A percentile compares a stretch with the other conserved stretches of the same genome.
Conservation (phyloP, 2,329 filamentous ascomycete species). For the Exophiala sp. region DNA sequence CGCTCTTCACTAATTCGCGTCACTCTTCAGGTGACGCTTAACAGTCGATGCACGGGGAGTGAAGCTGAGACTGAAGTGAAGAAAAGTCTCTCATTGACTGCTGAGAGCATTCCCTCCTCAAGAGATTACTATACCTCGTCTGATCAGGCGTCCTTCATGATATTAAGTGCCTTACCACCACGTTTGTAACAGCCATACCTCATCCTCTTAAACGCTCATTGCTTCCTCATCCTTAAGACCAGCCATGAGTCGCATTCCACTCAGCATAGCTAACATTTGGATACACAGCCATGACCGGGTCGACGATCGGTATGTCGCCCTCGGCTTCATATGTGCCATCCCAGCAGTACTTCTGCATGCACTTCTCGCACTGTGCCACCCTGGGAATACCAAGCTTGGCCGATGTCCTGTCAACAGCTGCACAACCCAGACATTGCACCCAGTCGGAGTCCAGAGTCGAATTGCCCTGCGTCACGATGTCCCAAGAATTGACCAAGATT, state of each 20-base stretch:
- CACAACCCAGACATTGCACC: constrained; percentile 27
- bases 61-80: too few relatives aligned
- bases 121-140: not conserved
- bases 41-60: too few relatives aligned
- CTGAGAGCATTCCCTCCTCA: too few relatives aligned
- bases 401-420: constrained; percentile 27
- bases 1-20: too few relatives aligned
- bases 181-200: not conserved
- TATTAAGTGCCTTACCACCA: not conserved
- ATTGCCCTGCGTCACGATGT: constrained; percentile 27
- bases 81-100: too few relatives aligned
- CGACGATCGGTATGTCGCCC: constrained; percentile 1
- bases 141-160: not conserved
- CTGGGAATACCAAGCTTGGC: constrained; percentile 21
- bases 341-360: constrained; percentile 28
- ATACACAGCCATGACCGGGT: constrained; percentile 3
- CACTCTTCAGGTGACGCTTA: too few relatives aligned
- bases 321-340: constrained; percentile 19
- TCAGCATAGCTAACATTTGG: constrained; percentile 7
- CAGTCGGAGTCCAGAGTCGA: constrained; percentile 24
- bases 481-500: constrained; percentile 21
- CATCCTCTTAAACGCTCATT: not conserved
- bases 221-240: not conserved
- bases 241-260: constrained; percentile 9
- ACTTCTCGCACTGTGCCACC: constrained; percentile 23